Percentiles rank a stretch among this genome's conserved stretches.
Evolutionary conservation across 1,139 yeast genomes (phyloP).

Genomic region (Geotrichum phurueaensis): DNA sequence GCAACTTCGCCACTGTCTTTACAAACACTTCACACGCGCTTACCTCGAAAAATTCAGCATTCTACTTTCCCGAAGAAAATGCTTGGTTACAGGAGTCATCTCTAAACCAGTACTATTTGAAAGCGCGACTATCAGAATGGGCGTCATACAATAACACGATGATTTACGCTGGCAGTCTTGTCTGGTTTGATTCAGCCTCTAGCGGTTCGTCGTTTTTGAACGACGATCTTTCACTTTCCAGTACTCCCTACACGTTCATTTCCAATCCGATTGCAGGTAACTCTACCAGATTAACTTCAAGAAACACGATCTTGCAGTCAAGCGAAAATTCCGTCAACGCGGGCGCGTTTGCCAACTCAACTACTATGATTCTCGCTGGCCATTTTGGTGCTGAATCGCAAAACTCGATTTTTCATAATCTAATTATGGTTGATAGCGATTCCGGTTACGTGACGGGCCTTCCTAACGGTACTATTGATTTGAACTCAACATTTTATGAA

Average conservation of each 20-base stretch:
- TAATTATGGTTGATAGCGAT: slow-evolving; percentile 34
- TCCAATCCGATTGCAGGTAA: slow-evolving; percentile 19
- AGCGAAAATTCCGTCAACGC: slow-evolving; percentile 26
- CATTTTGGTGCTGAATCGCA: slow-evolving; percentile 35
- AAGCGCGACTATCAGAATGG: slow-evolving; percentile 22
- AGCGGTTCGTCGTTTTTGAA: slow-evolving; percentile 28
- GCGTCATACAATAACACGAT: slow-evolving; percentile 15
- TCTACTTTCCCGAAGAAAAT: slow-evolving; percentile 27
- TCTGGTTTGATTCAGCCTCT: slow-evolving; percentile 22
- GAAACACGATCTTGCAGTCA: slow-evolving; percentile 17
- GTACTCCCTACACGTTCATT: slow-evolving; percentile 36
- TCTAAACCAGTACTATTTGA: slow-evolving; percentile 18
- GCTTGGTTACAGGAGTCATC: slow-evolving; percentile 28
- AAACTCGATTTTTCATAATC: slow-evolving; percentile 31
- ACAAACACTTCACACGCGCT: slow-evolving; percentile 18
- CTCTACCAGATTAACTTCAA: background rate
- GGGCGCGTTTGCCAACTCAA: slow-evolving; percentile 43
- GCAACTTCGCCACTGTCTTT: slow-evolving; percentile 22
- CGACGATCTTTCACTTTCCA: slow-evolving; percentile 23
- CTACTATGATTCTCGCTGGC: slow-evolving; percentile 54
- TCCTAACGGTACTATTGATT: slow-evolving; percentile 34
- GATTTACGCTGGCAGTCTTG: slow-evolving; percentile 26
- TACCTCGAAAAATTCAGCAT: slow-evolving; percentile 21
- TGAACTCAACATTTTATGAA: slow-evolving; percentile 38
- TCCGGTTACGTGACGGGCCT: slow-evolving; percentile 33